phyloP scores from a whole-genome alignment of 768 basidiomycete genomes.

The Serendipita indica region DNA sequence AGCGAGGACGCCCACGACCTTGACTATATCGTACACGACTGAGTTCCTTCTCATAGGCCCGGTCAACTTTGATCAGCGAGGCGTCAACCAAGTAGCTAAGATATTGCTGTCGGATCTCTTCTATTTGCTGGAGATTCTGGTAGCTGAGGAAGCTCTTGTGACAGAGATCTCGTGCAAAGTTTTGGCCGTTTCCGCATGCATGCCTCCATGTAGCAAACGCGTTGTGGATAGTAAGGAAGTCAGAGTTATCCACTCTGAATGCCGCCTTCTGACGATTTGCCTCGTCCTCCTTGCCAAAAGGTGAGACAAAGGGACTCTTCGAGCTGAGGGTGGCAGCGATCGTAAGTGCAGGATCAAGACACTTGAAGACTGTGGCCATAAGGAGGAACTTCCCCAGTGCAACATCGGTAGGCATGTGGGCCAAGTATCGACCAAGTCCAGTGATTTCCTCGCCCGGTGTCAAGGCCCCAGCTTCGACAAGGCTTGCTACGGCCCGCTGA shows the following conservation, averaged over 20 bases:
- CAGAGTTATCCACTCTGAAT: conserved; percentile 78
- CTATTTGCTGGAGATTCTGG: conserved; percentile 91
- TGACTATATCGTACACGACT: conserved; percentile 47
- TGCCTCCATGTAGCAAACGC: conserved; percentile 80
- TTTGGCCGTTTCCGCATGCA: conserved; percentile 44
- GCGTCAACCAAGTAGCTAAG: conserved; percentile 84
- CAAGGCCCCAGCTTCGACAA: conserved; percentile 88
- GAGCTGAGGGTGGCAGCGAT: conserved; percentile 86
- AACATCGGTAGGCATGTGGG: conserved; percentile 88
- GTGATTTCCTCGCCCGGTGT: conserved; percentile 83
- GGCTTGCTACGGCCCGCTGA: conserved; percentile 71
- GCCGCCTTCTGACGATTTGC: conserved; percentile 69
- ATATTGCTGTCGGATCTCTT: conserved; percentile 87
- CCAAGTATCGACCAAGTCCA: conserved; percentile 78
- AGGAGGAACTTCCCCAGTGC: conserved; percentile 90
- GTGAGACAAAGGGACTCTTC: conserved; percentile 84
- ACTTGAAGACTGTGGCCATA: conserved; percentile 68
- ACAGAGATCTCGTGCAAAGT: conserved; percentile 59
- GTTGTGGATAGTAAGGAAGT: conserved; percentile 86
- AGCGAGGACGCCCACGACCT: conserved; percentile 56
- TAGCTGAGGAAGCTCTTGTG: conserved; percentile 67
- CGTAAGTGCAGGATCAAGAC: conserved; percentile 90
- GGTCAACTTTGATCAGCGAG: conserved; percentile 59
- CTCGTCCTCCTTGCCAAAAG: conserved; percentile 74
- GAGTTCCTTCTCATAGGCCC: conserved; percentile 50